Evolutionary conservation across 192 early-diverging fungal genomes (phyloP), one percentile per base, ranked within the genome.

Genomic region (Pecoramyces ruminantium): DNA sequence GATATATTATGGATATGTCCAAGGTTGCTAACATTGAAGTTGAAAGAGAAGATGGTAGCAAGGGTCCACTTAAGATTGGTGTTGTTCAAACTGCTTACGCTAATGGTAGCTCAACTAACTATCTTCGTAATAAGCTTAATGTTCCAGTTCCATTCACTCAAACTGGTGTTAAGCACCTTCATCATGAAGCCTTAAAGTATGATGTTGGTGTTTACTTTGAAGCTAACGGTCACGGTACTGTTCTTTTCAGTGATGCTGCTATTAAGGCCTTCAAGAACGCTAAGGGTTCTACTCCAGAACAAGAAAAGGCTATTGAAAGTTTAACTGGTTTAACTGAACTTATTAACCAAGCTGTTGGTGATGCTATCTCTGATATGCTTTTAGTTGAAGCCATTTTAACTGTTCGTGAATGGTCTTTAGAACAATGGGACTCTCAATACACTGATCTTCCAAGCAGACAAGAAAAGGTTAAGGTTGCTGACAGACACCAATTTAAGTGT

Each of bases 171-270:
- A 99, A 99, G 92, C 93, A 99, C 87, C 88, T 99, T 83, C 98
- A 99, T 84, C 98, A 99, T 85, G 96, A 96, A 82, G 98, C 98
- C 30, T 92, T 95, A 85, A 93, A 95, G 83, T 98, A 95, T 86
- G 95, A 97, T 86, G 92, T 98, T 82, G 98, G 98, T 84, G 96
- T 98, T 51, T 99, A 99, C 90, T 99, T 99, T 93, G 98, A 99
- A 86, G 98, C 98, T 67, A 99, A 99, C 82, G 98, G 98, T 80
- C 98, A 99, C 85, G 98, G 98, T 79, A 99, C 98, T 27, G 93
- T 98, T 78, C 88, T 99, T 81, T 99, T 99, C 86, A 98, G 95
- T 85, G 83, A 90, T 67, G 84, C 83, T 8, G 93, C 93, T 25
- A 86, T 91, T 79, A 92, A 93, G 80, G 93, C 94, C 13, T 95